Base-by-base conservation (phyloP, 495 filamentous ascomycete species). In the Podospora tetraspora region DNA sequence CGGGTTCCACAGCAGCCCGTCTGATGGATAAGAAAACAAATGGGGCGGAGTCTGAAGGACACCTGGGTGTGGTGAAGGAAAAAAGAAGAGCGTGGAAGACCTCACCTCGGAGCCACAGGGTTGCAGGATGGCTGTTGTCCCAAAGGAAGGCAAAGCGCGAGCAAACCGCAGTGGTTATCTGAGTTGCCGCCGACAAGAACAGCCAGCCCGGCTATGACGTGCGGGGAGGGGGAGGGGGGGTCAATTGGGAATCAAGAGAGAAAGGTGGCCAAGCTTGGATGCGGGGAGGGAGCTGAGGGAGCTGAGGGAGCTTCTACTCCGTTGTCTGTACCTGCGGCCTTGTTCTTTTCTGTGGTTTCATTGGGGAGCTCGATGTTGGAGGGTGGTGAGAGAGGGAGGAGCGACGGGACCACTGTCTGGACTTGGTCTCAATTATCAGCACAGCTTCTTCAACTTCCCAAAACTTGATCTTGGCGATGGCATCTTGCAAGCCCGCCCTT, bases 101-200 rank as follows among this genome's bases (percentile, higher is more conserved):
- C 43, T 52, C 43, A 52, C 43, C 43, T 52, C 5, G 19, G 19
- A 16, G 34, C 43, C 43, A n/a, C 16, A 52, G 43, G 43, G 43
- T 52, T n/a, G 43, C 43, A 52, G 43, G 43, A 66, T 63, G 59
- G 37, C 57, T 21, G 58, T 62, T 62, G 37, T 21, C 66, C 66
- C 32, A 34, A 57, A 23, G 7, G 62, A 52, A 24, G 37, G 29
- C n/a, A 9, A 66, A 22, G n/a, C n/a, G n/a, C n/a, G n/a, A n/a
- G n/a, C 5, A 37, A 25, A 4, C n/a, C 10, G n/a, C 30, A 37
- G 64, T 22, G 9, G 61, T 21, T 64, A 37, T 43, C 24, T 7
- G 22, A 23, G 62, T 19, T n/a, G 61, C 12, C 60, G 25, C 43
- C 43, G 32, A 29, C 19, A 37, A 29, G 63, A 57, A 30, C 21